These are phyloP conservation scores for Colletotrichum trifolii DNA, from an alignment of 2,329 filamentous ascomycete genomes.

Conservation along the genomic window DNA sequence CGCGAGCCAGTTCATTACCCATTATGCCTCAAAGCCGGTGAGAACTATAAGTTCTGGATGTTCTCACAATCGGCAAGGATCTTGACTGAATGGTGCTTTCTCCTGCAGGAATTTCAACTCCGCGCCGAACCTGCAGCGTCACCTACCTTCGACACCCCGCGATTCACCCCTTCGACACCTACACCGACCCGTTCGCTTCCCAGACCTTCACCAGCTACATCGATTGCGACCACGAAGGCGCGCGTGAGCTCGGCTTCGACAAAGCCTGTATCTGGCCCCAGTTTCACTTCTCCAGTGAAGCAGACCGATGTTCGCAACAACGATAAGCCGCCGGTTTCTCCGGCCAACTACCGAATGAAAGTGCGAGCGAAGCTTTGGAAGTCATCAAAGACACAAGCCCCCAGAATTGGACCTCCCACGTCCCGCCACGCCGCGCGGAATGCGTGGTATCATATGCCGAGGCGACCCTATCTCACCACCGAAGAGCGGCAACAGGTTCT, in stretches of 20 bases:
- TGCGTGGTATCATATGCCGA: slow-evolving; percentile 32
- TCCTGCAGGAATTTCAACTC: slow-evolving; percentile 14
- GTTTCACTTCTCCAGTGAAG: too few species aligned
- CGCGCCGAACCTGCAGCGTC: background rate
- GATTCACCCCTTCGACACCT: background rate
- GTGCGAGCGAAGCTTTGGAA: slow-evolving; percentile 39
- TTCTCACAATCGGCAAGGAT: background rate
- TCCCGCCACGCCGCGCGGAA: slow-evolving; percentile 5
- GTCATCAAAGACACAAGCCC: slow-evolving; percentile 25
- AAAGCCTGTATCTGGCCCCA: too few species aligned
- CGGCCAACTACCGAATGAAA: slow-evolving; percentile 33
- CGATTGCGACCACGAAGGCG: too few species aligned
- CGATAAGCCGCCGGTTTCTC: slow-evolving; percentile 2
- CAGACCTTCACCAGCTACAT: too few species aligned
- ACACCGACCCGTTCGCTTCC: background rate
- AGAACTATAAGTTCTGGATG: background rate
- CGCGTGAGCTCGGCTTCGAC: too few species aligned
- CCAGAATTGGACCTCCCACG: background rate
- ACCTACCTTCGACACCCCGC: background rate
- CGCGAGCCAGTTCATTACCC: slow-evolving; percentile 5
- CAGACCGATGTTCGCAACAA: background rate
- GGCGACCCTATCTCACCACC: slow-evolving; percentile 41
- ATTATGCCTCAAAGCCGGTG: slow-evolving; percentile 10
- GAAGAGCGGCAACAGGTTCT: slow-evolving; percentile 37
- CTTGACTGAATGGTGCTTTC: slow-evolving; percentile 1